Evolutionary conservation across 1,139 yeast genomes (phyloP).

Genomic region (Diutina scorzettiae): DNA sequence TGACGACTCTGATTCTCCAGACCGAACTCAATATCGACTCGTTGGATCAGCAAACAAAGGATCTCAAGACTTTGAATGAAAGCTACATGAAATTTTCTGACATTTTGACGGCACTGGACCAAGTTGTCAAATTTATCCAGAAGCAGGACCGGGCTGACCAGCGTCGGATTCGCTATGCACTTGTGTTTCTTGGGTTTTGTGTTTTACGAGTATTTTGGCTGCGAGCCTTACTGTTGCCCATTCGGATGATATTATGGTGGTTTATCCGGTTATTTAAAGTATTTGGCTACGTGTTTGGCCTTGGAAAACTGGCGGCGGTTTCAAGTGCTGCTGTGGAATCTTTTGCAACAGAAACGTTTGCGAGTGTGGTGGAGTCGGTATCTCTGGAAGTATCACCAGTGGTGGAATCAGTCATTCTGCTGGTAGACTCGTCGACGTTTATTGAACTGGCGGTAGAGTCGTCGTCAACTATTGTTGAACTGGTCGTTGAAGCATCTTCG

Average conservation of each 20-base stretch:
- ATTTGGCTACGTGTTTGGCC: conserved; percentile 13
- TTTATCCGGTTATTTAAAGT: conserved; percentile 35
- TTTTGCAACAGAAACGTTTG: too few relatives aligned
- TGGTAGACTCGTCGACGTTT: too few relatives aligned
- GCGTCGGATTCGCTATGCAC: conserved; percentile 42
- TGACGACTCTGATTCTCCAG: conserved; percentile 43
- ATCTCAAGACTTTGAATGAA: conserved; percentile 36
- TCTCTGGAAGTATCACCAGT: too few relatives aligned
- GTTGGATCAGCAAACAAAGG: conserved; percentile 46
- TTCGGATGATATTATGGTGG: conserved; percentile 47
- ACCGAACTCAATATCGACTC: conserved; percentile 52
- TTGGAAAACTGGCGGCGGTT: background rate
- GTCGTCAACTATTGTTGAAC: background rate
- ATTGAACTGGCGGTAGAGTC: background rate
- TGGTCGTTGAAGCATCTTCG: background rate
- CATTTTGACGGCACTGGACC: conserved; percentile 36
- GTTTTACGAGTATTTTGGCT: conserved; percentile 57
- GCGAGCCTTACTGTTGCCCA: conserved; percentile 46
- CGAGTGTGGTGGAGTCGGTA: too few relatives aligned
- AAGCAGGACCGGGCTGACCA: conserved; percentile 58
- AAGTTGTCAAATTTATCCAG: conserved; percentile 51
- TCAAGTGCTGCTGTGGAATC: background rate
- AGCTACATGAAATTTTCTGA: conserved; percentile 37
- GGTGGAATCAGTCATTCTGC: background rate
- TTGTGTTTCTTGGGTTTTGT: conserved; percentile 45